phyloP scores from a whole-genome alignment of 192 early-diverging fungal species.

The Polychytrium aggregatum region DNA sequence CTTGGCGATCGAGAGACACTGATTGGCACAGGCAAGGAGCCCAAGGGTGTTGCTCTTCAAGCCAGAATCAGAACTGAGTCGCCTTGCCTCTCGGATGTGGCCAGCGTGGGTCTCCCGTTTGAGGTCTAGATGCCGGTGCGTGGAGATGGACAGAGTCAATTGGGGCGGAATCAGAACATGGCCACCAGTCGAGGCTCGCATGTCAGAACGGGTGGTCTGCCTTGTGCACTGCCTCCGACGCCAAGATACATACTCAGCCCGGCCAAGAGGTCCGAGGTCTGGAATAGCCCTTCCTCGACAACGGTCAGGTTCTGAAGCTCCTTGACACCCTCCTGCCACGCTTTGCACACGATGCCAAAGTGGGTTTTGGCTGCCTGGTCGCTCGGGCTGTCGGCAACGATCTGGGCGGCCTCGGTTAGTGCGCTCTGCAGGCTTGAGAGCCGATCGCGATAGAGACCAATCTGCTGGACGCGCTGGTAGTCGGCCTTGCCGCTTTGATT shows the following conservation, averaged over 20 bases:
- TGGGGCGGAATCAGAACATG: too few species aligned
- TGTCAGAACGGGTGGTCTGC: too few species aligned
- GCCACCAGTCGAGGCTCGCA: too few species aligned
- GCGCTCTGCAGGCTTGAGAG: slow-evolving; percentile 5
- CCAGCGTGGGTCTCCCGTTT: too few species aligned
- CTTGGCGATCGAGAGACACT: slow-evolving; percentile 17
- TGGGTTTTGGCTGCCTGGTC: slow-evolving; percentile 13
- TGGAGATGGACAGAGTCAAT: too few species aligned
- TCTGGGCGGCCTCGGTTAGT: slow-evolving; percentile 6
- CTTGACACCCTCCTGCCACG: slow-evolving; percentile 20
- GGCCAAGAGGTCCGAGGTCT: slow-evolving; percentile 19
- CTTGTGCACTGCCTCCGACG: too few species aligned
- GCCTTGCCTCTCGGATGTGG: too few species aligned
- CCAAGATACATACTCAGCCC: slow-evolving; percentile 25
- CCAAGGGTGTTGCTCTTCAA: too few species aligned
- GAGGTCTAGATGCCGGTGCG: too few species aligned
- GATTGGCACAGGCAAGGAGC: slow-evolving; percentile 14
- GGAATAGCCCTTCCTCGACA: slow-evolving; percentile 25
- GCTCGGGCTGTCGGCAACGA: slow-evolving; percentile 8
- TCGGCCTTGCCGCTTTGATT: slow-evolving; percentile 5
- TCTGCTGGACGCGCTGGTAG: slow-evolving; percentile 11
- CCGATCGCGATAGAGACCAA: slow-evolving; percentile 5
- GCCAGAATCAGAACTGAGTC: too few species aligned
- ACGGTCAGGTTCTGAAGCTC: slow-evolving; percentile 18
- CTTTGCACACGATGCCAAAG: slow-evolving; percentile 8